Evolutionary conservation across 805 yeast genomes (phyloP), one percentile per base, ranked within the genome.

Genomic region (Candida parachauliodes): DNA sequence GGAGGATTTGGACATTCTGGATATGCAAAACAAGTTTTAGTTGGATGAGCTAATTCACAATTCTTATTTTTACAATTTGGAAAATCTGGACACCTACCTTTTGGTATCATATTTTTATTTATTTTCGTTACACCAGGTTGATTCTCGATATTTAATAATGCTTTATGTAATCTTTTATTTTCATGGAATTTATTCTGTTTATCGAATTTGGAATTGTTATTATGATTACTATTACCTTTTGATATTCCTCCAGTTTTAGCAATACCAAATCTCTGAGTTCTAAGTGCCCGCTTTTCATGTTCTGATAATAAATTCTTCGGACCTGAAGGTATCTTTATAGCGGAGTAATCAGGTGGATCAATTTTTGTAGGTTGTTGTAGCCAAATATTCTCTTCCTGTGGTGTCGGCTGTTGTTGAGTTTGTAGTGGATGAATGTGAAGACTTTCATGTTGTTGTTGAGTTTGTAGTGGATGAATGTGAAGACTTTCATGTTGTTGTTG

Each of bases 1-100:
- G 83, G 81, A 3, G 81, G 74, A 49, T 83, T 81, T 18, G 86
- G 73, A 62, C 96, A 88, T 49, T 81, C 75, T 40, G 93, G 93
- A 56, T 71, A 86, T 5, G 77, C 77, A 60, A 73, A 76, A 59
- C 96, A 88, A 5, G 69, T 68, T 50, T 76, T 83, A 1, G 87
- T 77, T 16, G 96, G 96, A 61, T 88, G 96, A 3, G 88, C 77
- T 54, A 75, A 80, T 28, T 71, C 73, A 59, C 96, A 88, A 36
- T 77, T 77, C 54, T 70, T 78, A 37, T 77, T 74, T 10, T 74
- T 70, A 61, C 93, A 84, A 54, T 80, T 76, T 31, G 94, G 94
- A 54, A 81, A 83, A 31, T 77, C 70, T 25, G 65, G 68, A 55
- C 94, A 84, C 54, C 93, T 77, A 18, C 81, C 82, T 51, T 68